A percentile compares a stretch with the other conserved stretches of the same genome.
phyloP scores from a whole-genome alignment of 352 stramenopile species.

The Achlya hypogyna region DNA sequence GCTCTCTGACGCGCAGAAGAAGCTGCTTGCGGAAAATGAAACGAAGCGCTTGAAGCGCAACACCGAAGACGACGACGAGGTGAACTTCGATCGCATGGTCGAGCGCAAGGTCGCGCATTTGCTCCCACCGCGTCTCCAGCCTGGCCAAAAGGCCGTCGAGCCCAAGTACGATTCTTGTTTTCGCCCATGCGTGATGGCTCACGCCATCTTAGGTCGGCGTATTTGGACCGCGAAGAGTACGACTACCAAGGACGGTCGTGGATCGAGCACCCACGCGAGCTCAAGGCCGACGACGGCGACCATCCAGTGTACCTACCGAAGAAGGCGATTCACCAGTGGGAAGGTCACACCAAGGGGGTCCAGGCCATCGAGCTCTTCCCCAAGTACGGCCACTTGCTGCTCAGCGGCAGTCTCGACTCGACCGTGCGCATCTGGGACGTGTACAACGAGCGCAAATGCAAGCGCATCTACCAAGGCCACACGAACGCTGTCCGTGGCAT shows the following conservation, averaged over 20 bases:
- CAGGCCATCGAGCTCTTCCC: conserved; percentile 97
- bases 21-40: conserved; percentile 20
- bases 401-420: conserved; percentile 93
- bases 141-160: conserved; percentile 52
- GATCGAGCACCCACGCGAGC: conserved; percentile 80
- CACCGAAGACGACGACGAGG: conserved; percentile 56
- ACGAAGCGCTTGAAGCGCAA: conserved; percentile 20
- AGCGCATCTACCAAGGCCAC: conserved; percentile 88
- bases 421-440: conserved; percentile 96
- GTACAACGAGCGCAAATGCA: conserved; percentile 80
- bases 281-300: conserved; percentile 65
- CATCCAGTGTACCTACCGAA: conserved; percentile 97
- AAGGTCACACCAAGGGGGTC: conserved; percentile 96
- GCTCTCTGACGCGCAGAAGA: conserved; percentile 10
- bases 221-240: conserved; percentile 86
- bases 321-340: conserved; percentile 94
- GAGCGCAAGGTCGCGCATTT: conserved; percentile 77
- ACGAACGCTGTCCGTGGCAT: conserved; percentile 89
- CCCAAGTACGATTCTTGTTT: conserved; percentile 26
- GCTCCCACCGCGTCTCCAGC: conserved; percentile 52
- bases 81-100: conserved; percentile 83
- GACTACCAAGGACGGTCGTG: conserved; percentile 96
- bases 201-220: conserved; percentile 32
- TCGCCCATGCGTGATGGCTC: conserved; percentile 10
- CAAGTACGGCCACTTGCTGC: conserved; percentile 92